Evolutionary conservation across 2,329 filamentous ascomycete species (phyloP).

Genomic region (Diaporthe longicolla): DNA sequence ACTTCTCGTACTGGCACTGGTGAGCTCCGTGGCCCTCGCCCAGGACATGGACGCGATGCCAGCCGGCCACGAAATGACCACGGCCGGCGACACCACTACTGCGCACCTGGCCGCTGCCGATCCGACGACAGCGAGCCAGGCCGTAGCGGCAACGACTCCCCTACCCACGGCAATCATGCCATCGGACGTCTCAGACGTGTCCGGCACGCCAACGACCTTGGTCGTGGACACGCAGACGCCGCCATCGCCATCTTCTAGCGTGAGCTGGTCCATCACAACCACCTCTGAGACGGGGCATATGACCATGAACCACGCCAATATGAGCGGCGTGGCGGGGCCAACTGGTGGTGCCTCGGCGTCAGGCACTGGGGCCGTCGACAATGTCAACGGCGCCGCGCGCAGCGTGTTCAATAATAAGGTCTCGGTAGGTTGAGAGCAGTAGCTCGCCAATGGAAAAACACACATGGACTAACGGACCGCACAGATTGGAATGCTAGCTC

Average conservation of each 20-base stretch:
- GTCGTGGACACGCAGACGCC: constrained; percentile 35
- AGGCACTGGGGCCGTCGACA: background rate
- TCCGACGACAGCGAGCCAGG: background rate
- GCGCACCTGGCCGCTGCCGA: background rate
- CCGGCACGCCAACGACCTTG: constrained; percentile 35
- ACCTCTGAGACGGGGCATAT: background rate
- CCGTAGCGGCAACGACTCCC: background rate
- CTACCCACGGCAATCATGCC: constrained; percentile 38
- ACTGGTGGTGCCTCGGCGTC: constrained; percentile 1
- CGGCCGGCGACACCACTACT: constrained; percentile 6
- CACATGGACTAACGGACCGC: constrained; percentile 20
- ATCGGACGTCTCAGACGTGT: constrained; percentile 33
- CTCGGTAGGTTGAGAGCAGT: constrained; percentile 31
- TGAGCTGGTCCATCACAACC: constrained; percentile 25
- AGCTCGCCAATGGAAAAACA: background rate
- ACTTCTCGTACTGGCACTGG: constrained; percentile 9
- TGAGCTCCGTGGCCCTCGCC: background rate
- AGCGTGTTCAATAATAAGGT: constrained; percentile 30
- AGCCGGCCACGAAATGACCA: background rate
- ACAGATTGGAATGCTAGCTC: constrained; percentile 31
- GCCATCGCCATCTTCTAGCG: constrained; percentile 12
- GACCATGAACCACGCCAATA: constrained; percentile 1
- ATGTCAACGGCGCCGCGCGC: constrained; percentile 6
- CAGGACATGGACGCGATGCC: constrained; percentile 1
- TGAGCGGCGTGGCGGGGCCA: constrained; percentile 4